Percentiles rank a stretch among this genome's conserved stretches.
Evolutionary conservation across 75 land plant genomes (phyloP).

Genomic region (Pseudotsuga menziesii): DNA sequence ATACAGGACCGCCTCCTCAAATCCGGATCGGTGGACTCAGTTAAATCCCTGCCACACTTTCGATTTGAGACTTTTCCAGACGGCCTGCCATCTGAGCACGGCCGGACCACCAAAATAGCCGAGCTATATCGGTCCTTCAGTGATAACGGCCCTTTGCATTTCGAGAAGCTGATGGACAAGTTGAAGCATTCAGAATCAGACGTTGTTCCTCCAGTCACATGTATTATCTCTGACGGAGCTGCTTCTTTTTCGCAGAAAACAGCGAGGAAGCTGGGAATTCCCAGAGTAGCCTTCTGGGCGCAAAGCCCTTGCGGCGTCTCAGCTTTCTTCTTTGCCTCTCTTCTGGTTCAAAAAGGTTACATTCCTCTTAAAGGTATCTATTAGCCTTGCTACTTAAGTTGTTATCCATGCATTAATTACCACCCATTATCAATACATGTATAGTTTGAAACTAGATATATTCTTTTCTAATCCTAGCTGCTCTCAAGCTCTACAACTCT

Average conservation of each 20-base stretch:
- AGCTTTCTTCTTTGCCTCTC: slow-evolving; percentile 9
- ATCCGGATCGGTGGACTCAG: too few relatives aligned
- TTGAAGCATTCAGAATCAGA: slow-evolving; percentile 10
- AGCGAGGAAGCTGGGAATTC: slow-evolving; percentile 28
- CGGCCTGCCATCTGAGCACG: slow-evolving; percentile 6
- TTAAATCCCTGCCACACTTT: too few relatives aligned
- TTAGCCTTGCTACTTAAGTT: too few relatives aligned
- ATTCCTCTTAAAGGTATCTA: slow-evolving; percentile 39
- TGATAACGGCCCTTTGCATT: slow-evolving; percentile 15
- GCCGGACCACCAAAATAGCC: slow-evolving; percentile 25
- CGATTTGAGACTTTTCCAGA: too few relatives aligned
- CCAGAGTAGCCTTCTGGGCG: slow-evolving; percentile 23
- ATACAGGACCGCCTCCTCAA: too few relatives aligned
- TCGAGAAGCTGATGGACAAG: slow-evolving; percentile 10
- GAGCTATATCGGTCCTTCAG: slow-evolving; percentile 17
- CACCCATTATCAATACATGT: too few relatives aligned
- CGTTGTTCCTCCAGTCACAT: slow-evolving; percentile 20
- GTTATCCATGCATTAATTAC: too few relatives aligned
- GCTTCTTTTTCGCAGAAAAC: slow-evolving; percentile 23
- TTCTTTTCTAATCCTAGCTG: too few relatives aligned
- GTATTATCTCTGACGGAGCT: slow-evolving; percentile 29
- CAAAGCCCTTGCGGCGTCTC: slow-evolving; percentile 25
- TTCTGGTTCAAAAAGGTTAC: slow-evolving; percentile 18
- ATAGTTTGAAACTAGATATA: too few relatives aligned
- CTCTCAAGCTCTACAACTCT: too few relatives aligned